Base-by-base conservation (phyloP, 78 protist genomes). In the Isochrysis galbana region DNA sequence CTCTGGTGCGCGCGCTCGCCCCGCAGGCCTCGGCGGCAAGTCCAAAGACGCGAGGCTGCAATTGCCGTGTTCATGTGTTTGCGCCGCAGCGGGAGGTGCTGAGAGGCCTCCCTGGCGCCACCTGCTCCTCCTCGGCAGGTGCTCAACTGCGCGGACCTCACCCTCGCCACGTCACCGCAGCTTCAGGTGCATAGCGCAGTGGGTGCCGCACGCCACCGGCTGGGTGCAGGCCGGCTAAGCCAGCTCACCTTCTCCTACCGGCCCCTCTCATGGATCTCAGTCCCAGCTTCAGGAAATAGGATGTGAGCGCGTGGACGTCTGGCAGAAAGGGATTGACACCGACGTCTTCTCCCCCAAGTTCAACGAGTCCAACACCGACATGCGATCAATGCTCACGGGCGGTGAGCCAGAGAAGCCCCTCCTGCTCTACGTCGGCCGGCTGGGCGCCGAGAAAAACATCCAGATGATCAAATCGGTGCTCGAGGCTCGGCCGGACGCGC, bases 281-380 rank as follows among this genome's bases (percentile, higher is more conserved):
- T n/a, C n/a, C n/a, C n/a, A n/a, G n/a, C n/a, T 19, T 7, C 78
- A 2, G 72, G 77, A 1, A 47, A 2, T n/a, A 34, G 77, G 74
- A 38, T 44, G 78, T 47, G 29, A 47, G 69, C 39, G 44, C 84
- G 87, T 90, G 74, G 92, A 90, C 54, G 92, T 90, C 44, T 90
- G 92, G 92, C 84, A 67, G 32, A 90, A 90, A 87, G 92, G 92
- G 5, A 32, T 90, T n/a, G 92, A 90, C 78, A 90, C 92, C 21
- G 32, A 19, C 55, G 39, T 32, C 44, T 90, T 90, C 87, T 5
- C 48, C 38, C 92, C 92, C 19, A 2, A 44, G 34, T 90, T 17
- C 80, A 72, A 47, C 44, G 84, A 3, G 5, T 34, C 44, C 46
- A 42, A 72, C 21, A 34, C 11, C n/a, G 87, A 22, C 41, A 47